A percentile compares a stretch with the other conserved stretches of the same genome.
These are phyloP conservation scores for Eucalyptus pauciflora DNA, from an alignment of 345 rosid species.

Conservation along the genomic window DNA sequence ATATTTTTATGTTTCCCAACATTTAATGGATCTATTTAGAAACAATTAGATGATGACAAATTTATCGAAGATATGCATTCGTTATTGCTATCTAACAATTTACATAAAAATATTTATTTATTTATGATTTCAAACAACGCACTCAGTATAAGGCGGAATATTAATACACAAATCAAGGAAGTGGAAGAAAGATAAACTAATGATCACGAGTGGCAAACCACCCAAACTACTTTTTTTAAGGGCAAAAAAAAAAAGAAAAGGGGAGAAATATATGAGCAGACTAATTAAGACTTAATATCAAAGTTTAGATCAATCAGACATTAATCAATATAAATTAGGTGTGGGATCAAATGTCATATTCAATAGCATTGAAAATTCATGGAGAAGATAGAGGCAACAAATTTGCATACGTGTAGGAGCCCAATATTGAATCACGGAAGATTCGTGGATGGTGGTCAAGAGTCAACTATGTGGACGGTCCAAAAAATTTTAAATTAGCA, in stretches of 20 bases:
- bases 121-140: background rate
- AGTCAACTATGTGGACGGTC: background rate
- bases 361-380: background rate
- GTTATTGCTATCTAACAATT: background rate
- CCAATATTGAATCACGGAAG: background rate
- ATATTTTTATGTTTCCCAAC: background rate
- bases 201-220: background rate
- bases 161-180: background rate
- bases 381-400: background rate
- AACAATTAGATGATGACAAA: background rate
- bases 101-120: background rate
- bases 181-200: background rate
- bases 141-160: background rate
- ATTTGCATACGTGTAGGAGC: background rate
- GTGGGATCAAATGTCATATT: background rate
- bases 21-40: background rate
- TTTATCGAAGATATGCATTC: background rate
- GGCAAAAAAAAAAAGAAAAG: background rate
- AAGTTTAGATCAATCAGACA: background rate
- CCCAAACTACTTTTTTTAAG: background rate
- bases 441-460: background rate
- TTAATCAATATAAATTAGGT: background rate
- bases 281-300: background rate
- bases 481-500: background rate
- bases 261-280: background rate